These are phyloP conservation scores for Aspergillus floridensis DNA, from an alignment of 2,329 filamentous ascomycete genomes.

Conservation along the genomic window DNA sequence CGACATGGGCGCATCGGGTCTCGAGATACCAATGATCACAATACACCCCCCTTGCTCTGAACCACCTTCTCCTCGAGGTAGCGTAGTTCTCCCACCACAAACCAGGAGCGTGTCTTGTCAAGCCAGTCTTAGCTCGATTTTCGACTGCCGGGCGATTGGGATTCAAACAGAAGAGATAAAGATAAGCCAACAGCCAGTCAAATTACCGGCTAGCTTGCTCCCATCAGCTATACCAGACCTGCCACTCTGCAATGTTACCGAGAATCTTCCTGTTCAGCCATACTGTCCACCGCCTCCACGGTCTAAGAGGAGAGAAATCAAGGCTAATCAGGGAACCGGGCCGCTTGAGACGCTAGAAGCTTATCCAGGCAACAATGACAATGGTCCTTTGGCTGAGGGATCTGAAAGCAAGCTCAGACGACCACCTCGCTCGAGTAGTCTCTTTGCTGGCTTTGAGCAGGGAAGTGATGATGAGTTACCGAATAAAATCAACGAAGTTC, in stretches of 20 bases:
- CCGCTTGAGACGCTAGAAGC: constrained; percentile 55
- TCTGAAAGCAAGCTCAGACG: constrained; percentile 62
- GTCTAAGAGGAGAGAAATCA: constrained; percentile 28
- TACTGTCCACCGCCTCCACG: constrained; percentile 37
- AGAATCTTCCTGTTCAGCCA: constrained; percentile 32
- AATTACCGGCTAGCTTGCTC: constrained; percentile 72
- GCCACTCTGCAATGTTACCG: constrained; percentile 31
- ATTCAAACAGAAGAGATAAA: constrained; percentile 91
- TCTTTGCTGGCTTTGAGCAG: constrained; percentile 82
- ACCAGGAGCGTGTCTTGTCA: constrained; percentile 82
- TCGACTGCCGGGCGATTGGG: constrained; percentile 53
- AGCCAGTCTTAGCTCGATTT: constrained; percentile 56
- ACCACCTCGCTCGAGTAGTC: constrained; percentile 73
- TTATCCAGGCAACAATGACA: constrained; percentile 78
- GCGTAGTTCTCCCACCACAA: constrained; percentile 72
- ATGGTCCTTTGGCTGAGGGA: constrained; percentile 64
- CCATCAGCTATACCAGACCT: constrained; percentile 69
- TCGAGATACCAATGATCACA: constrained; percentile 78
- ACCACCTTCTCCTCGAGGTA: constrained; percentile 73
- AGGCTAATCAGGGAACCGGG: constrained; percentile 20
- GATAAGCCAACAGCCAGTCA: constrained; percentile 72
- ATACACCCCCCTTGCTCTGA: constrained; percentile 85
- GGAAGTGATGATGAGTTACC: constrained; percentile 53
- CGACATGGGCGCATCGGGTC: constrained; percentile 14
- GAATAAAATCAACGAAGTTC: constrained; percentile 31